These are phyloP conservation scores for Psophocarpus tetragonolobus DNA, from an alignment of 306 rosid genomes.

Conservation along the genomic window DNA sequence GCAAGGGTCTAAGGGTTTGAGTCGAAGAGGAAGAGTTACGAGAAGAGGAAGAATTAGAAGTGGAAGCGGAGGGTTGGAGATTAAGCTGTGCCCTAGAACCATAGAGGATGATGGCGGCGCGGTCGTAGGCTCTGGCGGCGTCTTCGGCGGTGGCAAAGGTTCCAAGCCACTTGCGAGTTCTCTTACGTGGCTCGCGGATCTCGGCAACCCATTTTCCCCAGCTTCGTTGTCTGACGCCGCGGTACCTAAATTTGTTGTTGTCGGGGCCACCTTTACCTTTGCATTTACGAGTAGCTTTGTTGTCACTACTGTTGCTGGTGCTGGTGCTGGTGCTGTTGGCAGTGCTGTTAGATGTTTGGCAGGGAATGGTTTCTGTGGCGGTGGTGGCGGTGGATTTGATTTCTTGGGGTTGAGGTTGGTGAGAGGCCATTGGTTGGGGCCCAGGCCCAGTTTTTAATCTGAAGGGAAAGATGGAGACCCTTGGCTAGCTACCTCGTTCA, in stretches of 20 bases:
- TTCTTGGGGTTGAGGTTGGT: constrained; percentile 30
- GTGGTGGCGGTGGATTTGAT: constrained; percentile 38
- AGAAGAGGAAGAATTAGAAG: constrained; percentile 40
- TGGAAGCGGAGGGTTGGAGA: constrained; percentile 61
- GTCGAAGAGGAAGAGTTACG: constrained; percentile 51
- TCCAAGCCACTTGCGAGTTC: constrained; percentile 94
- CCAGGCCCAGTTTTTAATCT: constrained; percentile 31
- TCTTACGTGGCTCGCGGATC: constrained; percentile 93
- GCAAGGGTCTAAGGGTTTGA: constrained; percentile 74
- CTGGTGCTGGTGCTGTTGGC: background rate
- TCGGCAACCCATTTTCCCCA: constrained; percentile 99
- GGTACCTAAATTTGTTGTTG: constrained; percentile 85
- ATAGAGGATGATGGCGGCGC: constrained; percentile 84
- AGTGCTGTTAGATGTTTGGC: constrained; percentile 20
- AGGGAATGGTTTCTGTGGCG: constrained; percentile 31
- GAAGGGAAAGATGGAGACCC: constrained; percentile 40
- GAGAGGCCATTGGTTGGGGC: constrained; percentile 55
- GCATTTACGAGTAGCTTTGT: constrained; percentile 30
- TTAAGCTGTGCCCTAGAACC: constrained; percentile 90
- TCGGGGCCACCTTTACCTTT: constrained; percentile 96
- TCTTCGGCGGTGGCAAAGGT: constrained; percentile 94
- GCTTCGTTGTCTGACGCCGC: constrained; percentile 91
- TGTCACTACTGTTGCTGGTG: background rate
- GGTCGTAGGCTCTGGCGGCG: constrained; percentile 93
- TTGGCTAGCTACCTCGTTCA: constrained; percentile 63